Base-by-base conservation (phyloP, 2,329 filamentous ascomycete species). In the Emericellopsis cladophorae region DNA sequence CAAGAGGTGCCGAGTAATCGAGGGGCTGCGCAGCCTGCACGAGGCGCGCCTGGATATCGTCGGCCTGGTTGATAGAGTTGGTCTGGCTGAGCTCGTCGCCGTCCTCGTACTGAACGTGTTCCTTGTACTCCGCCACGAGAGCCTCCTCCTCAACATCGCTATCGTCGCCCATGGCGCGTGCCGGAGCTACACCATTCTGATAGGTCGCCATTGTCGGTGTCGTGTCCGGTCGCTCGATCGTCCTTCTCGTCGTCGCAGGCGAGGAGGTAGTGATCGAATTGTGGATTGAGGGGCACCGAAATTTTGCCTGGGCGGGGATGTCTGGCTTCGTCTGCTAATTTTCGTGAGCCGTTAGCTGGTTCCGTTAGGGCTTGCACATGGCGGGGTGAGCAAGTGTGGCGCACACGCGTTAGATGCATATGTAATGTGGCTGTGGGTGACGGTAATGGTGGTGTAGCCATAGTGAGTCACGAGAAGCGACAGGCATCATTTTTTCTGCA, bases 61-160 rank as follows among this genome's bases (percentile, higher is more conserved):
- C 87, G 58, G 79, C 73, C 64, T 86, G 84, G 54, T 72, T 80
- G 60, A 83, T 60, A 41, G 77, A 81, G 57, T 66, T 79, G 53
- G 79, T 79, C 60, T 79, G 77, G 61, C 90, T 88, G 53, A 93
- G 68, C 51, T 93, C 64, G 66, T 88, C 79, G 53, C 81, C 80
- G 59, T 89, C 88, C 56, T 94, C 86, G 57, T 90, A 95, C 61
- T 92, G 87, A 53, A 95, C 86, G 66, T 95, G 90, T 69, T 95
- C 87, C 61, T 81, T 82, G 76, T 95, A 95, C 67, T 96, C 88
- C 66, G 88, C 87, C 55, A 88, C 92, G 51, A 98, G 78, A 54
- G 84, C 84, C 68, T 96, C 92, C 74, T 96, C 90, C 68, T 95
- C 89, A 50, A 86, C 84, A 62, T 96, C 92, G 58, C 87, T 94